Evolutionary conservation across 2,329 filamentous ascomycete genomes (phyloP).

Genomic region (Trichophyton rubrum): DNA sequence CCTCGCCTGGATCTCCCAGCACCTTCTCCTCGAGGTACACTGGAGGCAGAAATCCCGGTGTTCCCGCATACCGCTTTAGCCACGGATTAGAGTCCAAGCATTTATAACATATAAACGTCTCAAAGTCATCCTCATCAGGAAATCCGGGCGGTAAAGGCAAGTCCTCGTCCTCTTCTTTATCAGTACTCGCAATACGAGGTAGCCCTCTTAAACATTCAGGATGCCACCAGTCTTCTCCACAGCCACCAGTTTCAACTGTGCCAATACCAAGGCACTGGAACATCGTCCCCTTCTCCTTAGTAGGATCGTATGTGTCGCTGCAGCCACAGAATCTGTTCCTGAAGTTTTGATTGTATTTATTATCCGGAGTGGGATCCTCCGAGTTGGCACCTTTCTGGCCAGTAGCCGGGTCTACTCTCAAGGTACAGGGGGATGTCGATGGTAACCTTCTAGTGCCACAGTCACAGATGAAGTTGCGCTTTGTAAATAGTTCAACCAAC

Average conservation of each 20-base stretch:
- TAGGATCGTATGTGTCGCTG: constrained; percentile 71
- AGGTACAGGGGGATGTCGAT: constrained; percentile 55
- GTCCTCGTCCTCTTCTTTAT: constrained; percentile 39
- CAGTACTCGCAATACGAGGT: constrained; percentile 38
- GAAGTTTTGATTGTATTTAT: constrained; percentile 95
- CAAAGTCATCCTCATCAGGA: constrained; percentile 77
- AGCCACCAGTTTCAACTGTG: constrained; percentile 67
- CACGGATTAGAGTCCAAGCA: constrained; percentile 79
- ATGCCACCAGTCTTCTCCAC: constrained; percentile 97
- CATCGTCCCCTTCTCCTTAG: constrained; percentile 91
- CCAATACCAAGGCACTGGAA: constrained; percentile 89
- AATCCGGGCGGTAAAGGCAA: constrained; percentile 71
- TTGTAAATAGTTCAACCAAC: constrained; percentile 89
- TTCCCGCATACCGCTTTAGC: constrained; percentile 78
- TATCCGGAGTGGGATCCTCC: constrained; percentile 55
- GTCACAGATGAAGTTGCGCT: constrained; percentile 91
- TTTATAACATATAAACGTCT: constrained; percentile 85
- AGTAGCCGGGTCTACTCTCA: constrained; percentile 61
- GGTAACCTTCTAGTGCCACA: constrained; percentile 78
- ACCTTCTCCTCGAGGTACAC: constrained; percentile 38
- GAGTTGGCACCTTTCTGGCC: constrained; percentile 69
- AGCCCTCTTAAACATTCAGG: constrained; percentile 80
- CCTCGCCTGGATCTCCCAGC: not conserved
- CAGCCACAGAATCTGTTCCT: constrained; percentile 86
- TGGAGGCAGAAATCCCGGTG: constrained; percentile 64